phyloP scores from a whole-genome alignment of 495 filamentous ascomycete species.

The Aspergillus panamensis region DNA sequence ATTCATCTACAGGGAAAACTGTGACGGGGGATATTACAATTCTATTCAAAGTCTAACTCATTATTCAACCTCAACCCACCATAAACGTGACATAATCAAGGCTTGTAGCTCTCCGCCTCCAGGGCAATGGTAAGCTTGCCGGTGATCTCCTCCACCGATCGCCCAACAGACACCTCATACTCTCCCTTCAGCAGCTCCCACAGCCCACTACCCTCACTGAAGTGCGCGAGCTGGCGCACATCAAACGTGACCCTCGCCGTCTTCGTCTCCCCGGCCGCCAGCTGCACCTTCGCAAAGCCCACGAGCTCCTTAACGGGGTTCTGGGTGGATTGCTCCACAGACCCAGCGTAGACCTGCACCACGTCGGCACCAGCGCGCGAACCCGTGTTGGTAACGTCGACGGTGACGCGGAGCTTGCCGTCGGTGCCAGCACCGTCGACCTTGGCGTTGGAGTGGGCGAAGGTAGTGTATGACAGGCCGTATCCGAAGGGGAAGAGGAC shows the following conservation, averaged over 20 bases:
- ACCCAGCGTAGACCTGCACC: constrained; percentile 9
- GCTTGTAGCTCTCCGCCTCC: no score
- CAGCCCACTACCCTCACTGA: constrained; percentile 1
- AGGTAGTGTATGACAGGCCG: constrained; percentile 68
- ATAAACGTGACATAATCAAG: no score
- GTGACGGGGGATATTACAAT: no score
- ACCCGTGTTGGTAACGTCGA: constrained; percentile 5
- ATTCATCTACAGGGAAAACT: no score
- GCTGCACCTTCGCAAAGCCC: constrained; percentile 5
- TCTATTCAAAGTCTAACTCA: no score
- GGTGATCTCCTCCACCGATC: no score
- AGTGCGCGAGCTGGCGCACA: constrained; percentile 1
- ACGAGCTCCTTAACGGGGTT: constrained; percentile 12
- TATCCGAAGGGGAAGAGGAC: constrained; percentile 75
- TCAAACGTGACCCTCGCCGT: not conserved
- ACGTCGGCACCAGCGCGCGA: constrained; percentile 4
- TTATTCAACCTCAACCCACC: no score
- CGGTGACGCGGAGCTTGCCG: not conserved
- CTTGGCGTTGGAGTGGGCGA: constrained; percentile 30
- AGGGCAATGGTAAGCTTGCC: no score
- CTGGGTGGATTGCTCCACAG: not conserved
- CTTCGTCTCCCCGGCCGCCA: constrained; percentile 6
- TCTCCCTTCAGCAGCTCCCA: constrained; percentile 3
- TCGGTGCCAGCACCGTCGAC: not conserved
- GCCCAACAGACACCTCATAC: constrained; percentile 4